These are phyloP conservation scores for Nidula niveotomentosa DNA, from an alignment of 1,284 basidiomycete species.

Conservation along the genomic window DNA sequence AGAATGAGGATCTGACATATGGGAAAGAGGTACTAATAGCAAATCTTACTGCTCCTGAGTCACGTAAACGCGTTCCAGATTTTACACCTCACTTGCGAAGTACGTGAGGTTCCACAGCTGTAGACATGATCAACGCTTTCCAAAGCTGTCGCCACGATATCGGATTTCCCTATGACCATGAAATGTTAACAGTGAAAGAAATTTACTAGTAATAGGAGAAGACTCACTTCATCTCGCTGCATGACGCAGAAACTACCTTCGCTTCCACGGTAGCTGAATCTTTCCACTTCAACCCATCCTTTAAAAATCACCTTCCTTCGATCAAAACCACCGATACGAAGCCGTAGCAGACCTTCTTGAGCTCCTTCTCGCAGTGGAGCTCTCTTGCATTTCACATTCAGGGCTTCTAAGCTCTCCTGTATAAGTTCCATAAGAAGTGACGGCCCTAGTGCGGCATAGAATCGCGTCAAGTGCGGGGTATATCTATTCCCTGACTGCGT, in stretches of 20 bases:
- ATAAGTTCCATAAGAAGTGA: constrained; percentile 49
- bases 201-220: constrained; percentile 3
- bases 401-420: constrained; percentile 43
- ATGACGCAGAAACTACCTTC: constrained; percentile 67
- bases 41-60: background rate
- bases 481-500: constrained; percentile 70
- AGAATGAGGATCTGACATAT: background rate
- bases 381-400: constrained; percentile 53
- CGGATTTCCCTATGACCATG: constrained; percentile 56
- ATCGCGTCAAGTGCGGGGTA: constrained; percentile 72
- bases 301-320: constrained; percentile 59
- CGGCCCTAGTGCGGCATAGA: constrained; percentile 64
- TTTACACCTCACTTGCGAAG: constrained; percentile 33
- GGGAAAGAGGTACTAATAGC: background rate
- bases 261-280: constrained; percentile 41
- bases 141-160: constrained; percentile 75
- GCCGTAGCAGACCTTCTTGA: constrained; percentile 24
- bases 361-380: constrained; percentile 13
- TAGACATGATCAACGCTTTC: constrained; percentile 56
- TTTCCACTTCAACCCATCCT: constrained; percentile 69
- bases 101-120: constrained; percentile 56
- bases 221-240: constrained; percentile 53
- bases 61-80: background rate
- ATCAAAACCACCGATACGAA: constrained; percentile 68
- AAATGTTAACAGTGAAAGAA: constrained; percentile 1